Evolutionary conservation across 2,329 filamentous ascomycete genomes (phyloP), one percentile per base, ranked within the genome.

Genomic region (Alternaria postmessia): DNA sequence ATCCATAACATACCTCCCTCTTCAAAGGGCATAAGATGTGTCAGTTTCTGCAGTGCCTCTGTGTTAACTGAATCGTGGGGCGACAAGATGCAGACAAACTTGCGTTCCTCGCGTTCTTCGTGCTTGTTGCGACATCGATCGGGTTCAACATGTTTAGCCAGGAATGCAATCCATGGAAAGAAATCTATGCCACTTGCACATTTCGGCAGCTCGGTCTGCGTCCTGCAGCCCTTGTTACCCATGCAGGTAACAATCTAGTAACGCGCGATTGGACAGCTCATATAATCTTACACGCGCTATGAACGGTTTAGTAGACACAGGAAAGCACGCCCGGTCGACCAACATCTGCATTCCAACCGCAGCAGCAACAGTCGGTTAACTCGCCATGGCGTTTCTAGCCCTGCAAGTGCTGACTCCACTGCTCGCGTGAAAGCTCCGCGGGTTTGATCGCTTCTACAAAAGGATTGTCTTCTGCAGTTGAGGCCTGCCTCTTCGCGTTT

Each of bases 371-470:
- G 8, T 20, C 9, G 8, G n/a, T 41, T 20, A 34, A 48, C 7
- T 18, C 44, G 12, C 18, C 16, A 34, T 32, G 28, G 44, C 44
- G 44, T 22, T 34, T 34, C 44, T 34, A 34, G 44, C 16, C 44
- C 18, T 30, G 28, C 22, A 16, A 16, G 2, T 32, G 28, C 44
- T 26, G 12, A 22, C 18, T 48, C 39, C 7, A 28, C 36, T 39
- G 32, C 39, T 44, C 47, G 54, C 32, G n/a, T 30, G 22, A 18
- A n/a, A 7, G 44, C 18, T 5, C 22, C 18, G n/a, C 26, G 24
- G 28, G n/a, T 30, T 32, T 51, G 38, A 38, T 26, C 34, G 30
- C 24, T 41, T 11, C 28, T 51, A 51, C 46, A 51, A 57, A 57
- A 51, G 20, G 42, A 5, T 36, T 14, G 34, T 28, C 20, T 18